A percentile compares a stretch with the other conserved stretches of the same genome.
Conservation (phyloP, 2,329 filamentous ascomycete genomes). For the Hypoxylon sp. region DNA sequence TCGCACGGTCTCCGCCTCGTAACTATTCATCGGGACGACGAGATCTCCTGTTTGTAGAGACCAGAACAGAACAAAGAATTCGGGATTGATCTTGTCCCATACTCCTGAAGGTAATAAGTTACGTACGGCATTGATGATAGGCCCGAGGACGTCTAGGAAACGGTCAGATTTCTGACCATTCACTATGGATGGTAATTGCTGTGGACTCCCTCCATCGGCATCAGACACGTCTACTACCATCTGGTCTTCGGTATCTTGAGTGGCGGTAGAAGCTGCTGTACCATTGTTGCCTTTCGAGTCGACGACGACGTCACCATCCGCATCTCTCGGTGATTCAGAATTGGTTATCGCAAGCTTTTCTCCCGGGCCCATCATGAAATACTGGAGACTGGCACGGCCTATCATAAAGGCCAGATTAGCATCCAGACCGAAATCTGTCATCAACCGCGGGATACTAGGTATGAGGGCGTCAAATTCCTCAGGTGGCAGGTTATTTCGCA, state of each 20-base stretch:
- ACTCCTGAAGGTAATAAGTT: constrained; percentile 72
- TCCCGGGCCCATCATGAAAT: constrained; percentile 68
- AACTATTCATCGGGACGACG: constrained; percentile 80
- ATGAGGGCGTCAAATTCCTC: constrained; percentile 84
- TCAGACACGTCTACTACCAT: constrained; percentile 53
- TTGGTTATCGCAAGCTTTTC: constrained; percentile 49
- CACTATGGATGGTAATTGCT: constrained; percentile 46
- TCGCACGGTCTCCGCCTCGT: constrained; percentile 80
- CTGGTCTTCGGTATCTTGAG: constrained; percentile 50
- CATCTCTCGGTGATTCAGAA: constrained; percentile 58
- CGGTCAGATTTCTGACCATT: constrained; percentile 61
- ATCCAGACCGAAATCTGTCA: constrained; percentile 84
- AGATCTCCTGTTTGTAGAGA: constrained; percentile 87
- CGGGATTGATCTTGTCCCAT: constrained; percentile 79
- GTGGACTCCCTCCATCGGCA: constrained; percentile 43
- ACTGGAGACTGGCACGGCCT: constrained; percentile 79
- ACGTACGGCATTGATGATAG: constrained; percentile 78
- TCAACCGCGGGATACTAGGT: constrained; percentile 80
- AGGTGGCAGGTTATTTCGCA: constrained; percentile 82
- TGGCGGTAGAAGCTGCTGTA: constrained; percentile 36
- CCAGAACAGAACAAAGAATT: constrained; percentile 95
- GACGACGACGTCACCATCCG: constrained; percentile 72
- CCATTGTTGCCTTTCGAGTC: constrained; percentile 55
- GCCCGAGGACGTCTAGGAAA: constrained; percentile 79
- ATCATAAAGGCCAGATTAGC: constrained; percentile 88